Evolutionary conservation across 1,139 yeast genomes (phyloP).

Genomic region (Yamadazyma buinensis): DNA sequence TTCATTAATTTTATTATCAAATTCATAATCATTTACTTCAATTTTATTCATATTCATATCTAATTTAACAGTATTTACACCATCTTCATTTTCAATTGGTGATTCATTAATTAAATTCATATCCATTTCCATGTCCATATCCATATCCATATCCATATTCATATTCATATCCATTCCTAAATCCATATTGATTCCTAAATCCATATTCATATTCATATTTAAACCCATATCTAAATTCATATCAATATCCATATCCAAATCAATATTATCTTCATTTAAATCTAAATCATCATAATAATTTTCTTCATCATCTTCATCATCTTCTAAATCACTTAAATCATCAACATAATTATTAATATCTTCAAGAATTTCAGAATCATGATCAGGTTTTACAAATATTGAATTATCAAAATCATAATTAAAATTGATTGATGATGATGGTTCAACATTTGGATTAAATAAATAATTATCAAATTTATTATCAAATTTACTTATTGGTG

Average conservation of each 20-base stretch:
- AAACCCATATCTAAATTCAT: constrained; percentile 1
- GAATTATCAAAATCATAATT: constrained; percentile 21
- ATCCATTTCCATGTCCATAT: constrained; percentile 4
- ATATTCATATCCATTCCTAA: background rate
- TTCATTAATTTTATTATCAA: no score
- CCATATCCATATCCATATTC: constrained; percentile 2
- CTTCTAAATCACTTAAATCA: constrained; percentile 35
- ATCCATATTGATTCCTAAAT: no score
- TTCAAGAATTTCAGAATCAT: constrained; percentile 17
- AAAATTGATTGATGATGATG: constrained; percentile 34
- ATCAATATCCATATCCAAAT: constrained; percentile 1
- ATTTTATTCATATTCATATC: background rate
- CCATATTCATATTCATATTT: background rate
- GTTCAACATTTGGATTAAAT: constrained; percentile 43
- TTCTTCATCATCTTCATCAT: constrained; percentile 24
- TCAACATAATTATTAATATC: constrained; percentile 35
- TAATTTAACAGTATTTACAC: background rate
- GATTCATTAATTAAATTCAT: constrained; percentile 1
- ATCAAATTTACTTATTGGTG: constrained; percentile 22
- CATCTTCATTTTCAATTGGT: background rate
- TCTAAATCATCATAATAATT: constrained; percentile 9
- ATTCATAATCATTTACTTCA: no score
- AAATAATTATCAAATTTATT: constrained; percentile 33
- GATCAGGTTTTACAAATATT: constrained; percentile 25
- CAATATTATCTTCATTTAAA: background rate